phyloP scores from a whole-genome alignment of 768 basidiomycete genomes.

The Leccinum barrowsii region DNA sequence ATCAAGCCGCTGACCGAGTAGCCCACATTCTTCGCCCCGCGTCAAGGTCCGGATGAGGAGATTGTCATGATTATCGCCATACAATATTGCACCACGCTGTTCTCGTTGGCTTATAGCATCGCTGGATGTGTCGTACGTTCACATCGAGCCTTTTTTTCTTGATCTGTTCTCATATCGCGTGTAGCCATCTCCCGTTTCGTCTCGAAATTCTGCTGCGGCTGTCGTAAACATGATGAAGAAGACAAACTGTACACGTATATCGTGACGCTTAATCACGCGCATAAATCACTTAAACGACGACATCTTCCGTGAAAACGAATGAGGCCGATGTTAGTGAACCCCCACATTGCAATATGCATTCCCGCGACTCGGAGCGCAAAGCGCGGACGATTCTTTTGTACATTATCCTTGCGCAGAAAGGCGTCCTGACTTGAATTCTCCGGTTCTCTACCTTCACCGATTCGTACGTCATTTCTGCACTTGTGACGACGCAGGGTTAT shows the following conservation, averaged over 20 bases:
- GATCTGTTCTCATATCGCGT: not conserved
- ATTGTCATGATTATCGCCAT: slow-evolving; percentile 33
- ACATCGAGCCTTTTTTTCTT: not conserved
- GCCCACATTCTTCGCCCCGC: slow-evolving; percentile 24
- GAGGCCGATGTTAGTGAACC: not conserved
- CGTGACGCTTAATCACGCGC: not conserved
- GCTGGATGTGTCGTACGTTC: not conserved
- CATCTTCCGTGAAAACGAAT: not conserved
- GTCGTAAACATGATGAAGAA: slow-evolving; percentile 19
- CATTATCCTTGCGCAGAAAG: not conserved
- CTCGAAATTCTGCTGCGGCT: slow-evolving; percentile 19
- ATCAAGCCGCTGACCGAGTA: slow-evolving; percentile 30
- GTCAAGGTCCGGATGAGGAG: slow-evolving; percentile 19
- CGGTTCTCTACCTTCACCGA: slow-evolving; percentile 15
- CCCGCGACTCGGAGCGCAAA: not conserved
- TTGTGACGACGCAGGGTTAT: no score
- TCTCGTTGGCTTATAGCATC: not conserved
- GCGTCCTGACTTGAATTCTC: slow-evolving; percentile 9
- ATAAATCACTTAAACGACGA: not conserved
- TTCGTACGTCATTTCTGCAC: no score
- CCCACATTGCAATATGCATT: slow-evolving; percentile 25
- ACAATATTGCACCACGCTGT: slow-evolving; percentile 1
- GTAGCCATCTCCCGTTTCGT: slow-evolving; percentile 23
- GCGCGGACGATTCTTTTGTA: not conserved
- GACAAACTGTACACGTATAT: slow-evolving; percentile 11